phyloP scores from a whole-genome alignment of 495 filamentous ascomycete species.

The Venustampulla echinocandica region DNA sequence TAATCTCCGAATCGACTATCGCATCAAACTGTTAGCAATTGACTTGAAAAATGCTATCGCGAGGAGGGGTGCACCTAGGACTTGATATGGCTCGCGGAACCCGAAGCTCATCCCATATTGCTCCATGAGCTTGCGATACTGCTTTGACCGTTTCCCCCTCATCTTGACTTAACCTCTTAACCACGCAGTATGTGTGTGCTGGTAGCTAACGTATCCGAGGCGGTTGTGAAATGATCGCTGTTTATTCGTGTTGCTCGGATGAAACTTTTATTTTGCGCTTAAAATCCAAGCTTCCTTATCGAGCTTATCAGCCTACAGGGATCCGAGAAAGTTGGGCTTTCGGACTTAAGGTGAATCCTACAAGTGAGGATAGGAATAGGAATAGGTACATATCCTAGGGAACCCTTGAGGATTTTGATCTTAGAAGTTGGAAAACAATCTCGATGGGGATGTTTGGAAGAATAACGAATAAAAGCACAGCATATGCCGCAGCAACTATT shows the following conservation, averaged over 20 bases:
- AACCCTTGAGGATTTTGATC: too few species aligned
- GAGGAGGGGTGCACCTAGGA: slow-evolving; percentile 49
- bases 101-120: slow-evolving; percentile 75
- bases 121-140: slow-evolving; percentile 94
- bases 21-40: slow-evolving; percentile 9
- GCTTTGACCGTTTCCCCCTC: slow-evolving; percentile 88
- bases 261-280: not conserved
- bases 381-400: too few species aligned
- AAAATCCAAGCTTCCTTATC: slow-evolving; percentile 3
- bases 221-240: too few species aligned
- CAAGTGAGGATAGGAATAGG: too few species aligned
- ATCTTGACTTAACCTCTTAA: slow-evolving; percentile 36
- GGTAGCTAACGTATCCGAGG: too few species aligned
- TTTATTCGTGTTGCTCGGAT: too few species aligned
- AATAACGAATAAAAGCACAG: too few species aligned
- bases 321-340: not conserved
- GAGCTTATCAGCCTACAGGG: slow-evolving; percentile 6
- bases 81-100: slow-evolving; percentile 90
- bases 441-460: too few species aligned
- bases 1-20: slow-evolving; percentile 69
- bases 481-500: too few species aligned
- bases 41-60: not conserved
- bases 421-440: too few species aligned
- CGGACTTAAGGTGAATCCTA: too few species aligned
- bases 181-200: not conserved